These are phyloP conservation scores for Rhodotorula sp. DNA, from an alignment of 1,284 basidiomycete species.

Conservation along the genomic window DNA sequence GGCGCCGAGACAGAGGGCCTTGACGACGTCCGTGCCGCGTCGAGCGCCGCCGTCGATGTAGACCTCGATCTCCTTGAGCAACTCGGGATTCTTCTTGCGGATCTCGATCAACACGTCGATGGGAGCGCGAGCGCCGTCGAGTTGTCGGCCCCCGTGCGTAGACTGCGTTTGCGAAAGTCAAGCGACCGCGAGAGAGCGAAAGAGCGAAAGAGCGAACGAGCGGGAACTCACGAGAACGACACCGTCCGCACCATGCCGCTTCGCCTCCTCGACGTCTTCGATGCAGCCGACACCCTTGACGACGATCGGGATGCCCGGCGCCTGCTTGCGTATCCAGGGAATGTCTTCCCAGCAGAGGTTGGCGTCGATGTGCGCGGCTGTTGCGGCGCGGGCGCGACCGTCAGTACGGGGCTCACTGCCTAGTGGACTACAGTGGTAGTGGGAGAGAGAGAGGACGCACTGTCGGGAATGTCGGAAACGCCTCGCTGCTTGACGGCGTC, in stretches of 20 bases:
- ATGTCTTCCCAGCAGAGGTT: slow-evolving; percentile 46
- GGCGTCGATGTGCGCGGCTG: slow-evolving; percentile 20
- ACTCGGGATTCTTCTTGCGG: slow-evolving; percentile 65
- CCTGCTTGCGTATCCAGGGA: slow-evolving; percentile 51
- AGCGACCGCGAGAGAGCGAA: not conserved
- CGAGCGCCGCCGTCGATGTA: slow-evolving; percentile 84
- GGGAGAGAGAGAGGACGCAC: not conserved
- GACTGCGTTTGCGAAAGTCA: not conserved
- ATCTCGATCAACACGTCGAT: slow-evolving; percentile 53
- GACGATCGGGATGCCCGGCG: slow-evolving; percentile 51
- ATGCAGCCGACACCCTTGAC: slow-evolving; percentile 54
- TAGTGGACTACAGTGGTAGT: not conserved
- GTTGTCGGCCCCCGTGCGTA: slow-evolving; percentile 23
- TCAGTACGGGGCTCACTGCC: too few species aligned
- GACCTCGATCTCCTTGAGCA: slow-evolving; percentile 66
- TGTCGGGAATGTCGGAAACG: slow-evolving; percentile 17
- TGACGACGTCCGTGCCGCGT: slow-evolving; percentile 85
- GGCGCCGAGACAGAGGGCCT: slow-evolving; percentile 86
- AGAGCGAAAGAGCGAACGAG: not conserved
- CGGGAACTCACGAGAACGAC: slow-evolving; percentile 32
- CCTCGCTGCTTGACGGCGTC: not conserved
- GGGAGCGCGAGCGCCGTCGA: slow-evolving; percentile 40
- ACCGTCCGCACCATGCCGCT: slow-evolving; percentile 56
- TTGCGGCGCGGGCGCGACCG: too few species aligned
- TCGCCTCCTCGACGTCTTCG: slow-evolving; percentile 66